Conservation (phyloP, 106 monocot species). For the Phalaenopsis aphrodite region DNA sequence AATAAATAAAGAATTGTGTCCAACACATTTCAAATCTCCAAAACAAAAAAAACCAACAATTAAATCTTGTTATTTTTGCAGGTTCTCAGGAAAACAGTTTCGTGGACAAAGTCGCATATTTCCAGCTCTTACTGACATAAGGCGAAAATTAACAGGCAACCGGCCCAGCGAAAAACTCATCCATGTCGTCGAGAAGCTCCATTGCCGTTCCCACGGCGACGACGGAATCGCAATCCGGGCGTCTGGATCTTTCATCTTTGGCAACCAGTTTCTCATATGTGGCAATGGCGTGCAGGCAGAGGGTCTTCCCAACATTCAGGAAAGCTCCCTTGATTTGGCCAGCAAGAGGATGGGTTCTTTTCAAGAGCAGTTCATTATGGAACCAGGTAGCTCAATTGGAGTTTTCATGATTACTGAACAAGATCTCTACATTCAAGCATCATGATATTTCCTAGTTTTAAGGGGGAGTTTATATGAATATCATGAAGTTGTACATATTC, state of each 20-base stretch:
- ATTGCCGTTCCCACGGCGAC: slow-evolving; percentile 50
- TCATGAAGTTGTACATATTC: not conserved
- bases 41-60: too few species aligned
- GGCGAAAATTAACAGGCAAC: slow-evolving; percentile 59
- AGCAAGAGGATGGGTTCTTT: slow-evolving; percentile 55
- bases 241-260: slow-evolving; percentile 76
- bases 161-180: slow-evolving; percentile 67
- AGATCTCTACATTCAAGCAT: slow-evolving; percentile 60
- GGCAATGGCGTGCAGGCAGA: slow-evolving; percentile 77
- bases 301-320: slow-evolving; percentile 69
- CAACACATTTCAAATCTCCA: too few species aligned
- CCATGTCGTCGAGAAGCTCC: slow-evolving; percentile 91
- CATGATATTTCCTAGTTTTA: not conserved
- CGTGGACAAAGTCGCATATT: slow-evolving; percentile 59
- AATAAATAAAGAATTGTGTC: too few species aligned
- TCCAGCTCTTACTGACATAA: slow-evolving; percentile 45
- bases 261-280: slow-evolving; percentile 74
- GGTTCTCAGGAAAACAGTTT: slow-evolving; percentile 59
- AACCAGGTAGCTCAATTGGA: slow-evolving; percentile 49
- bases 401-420: slow-evolving; percentile 57
- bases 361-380: slow-evolving; percentile 74
- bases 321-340: slow-evolving; percentile 47
- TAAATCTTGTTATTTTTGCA: slow-evolving; percentile 14
- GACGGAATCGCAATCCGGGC: slow-evolving; percentile 64
- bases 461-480: not conserved